A percentile compares a stretch with the other conserved stretches of the same genome.
Conservation (phyloP, 768 basidiomycete species). For the Russula emetica region DNA sequence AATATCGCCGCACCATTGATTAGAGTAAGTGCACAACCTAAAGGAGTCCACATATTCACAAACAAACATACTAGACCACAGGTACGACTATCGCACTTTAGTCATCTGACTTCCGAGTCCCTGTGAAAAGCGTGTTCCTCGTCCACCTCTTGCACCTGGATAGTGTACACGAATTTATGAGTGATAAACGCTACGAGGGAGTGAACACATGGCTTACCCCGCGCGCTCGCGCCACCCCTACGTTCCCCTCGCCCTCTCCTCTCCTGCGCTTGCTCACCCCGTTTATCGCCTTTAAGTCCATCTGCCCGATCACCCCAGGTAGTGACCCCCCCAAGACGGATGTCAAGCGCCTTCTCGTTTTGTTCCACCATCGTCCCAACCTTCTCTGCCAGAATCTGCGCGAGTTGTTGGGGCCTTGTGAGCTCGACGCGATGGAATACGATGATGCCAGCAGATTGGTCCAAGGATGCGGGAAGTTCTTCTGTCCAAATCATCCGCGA, state of each 20-base stretch:
- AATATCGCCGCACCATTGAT: neutral
- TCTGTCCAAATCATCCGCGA: constrained; percentile 99
- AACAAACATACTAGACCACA: neutral
- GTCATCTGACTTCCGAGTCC: constrained; percentile 26
- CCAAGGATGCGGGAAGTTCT: constrained; percentile 87
- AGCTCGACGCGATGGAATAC: constrained; percentile 92
- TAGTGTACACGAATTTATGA: neutral
- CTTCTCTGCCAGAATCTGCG: constrained; percentile 84
- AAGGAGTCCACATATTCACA: neutral
- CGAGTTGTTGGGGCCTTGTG: constrained; percentile 84
- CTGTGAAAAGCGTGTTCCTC: constrained; percentile 26
- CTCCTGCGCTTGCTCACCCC: constrained; percentile 74
- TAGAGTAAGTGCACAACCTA: neutral
- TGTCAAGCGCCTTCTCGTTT: constrained; percentile 85
- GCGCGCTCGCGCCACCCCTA: constrained; percentile 48
- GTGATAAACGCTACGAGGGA: neutral
- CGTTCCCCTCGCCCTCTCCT: constrained; percentile 72
- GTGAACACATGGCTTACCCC: constrained; percentile 5
- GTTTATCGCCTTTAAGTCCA: constrained; percentile 70
- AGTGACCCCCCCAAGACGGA: constrained; percentile 66
- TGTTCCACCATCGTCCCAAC: constrained; percentile 81
- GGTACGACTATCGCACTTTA: constrained; percentile 12
- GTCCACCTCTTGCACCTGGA: constrained; percentile 23
- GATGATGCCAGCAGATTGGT: constrained; percentile 84
- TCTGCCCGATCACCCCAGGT: constrained; percentile 67